Evolutionary conservation across 2,329 filamentous ascomycete genomes (phyloP).

Genomic region (Ascochyta viciae-villosae): DNA sequence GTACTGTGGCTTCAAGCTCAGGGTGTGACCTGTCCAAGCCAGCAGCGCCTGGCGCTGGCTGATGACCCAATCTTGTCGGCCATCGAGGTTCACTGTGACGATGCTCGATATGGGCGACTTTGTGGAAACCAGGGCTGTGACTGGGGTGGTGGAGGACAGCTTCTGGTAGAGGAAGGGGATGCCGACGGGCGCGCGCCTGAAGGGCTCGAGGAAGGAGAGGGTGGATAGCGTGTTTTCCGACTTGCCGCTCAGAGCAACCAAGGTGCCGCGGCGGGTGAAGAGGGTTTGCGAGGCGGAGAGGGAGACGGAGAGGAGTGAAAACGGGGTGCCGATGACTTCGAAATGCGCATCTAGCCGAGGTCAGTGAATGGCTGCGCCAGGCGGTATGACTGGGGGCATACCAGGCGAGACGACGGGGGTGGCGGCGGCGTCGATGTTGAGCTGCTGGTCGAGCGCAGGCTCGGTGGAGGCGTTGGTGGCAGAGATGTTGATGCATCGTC

Average conservation of each 20-base stretch:
- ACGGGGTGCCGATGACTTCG: conserved; percentile 88
- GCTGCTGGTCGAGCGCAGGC: conserved; percentile 46
- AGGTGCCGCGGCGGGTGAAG: conserved; percentile 88
- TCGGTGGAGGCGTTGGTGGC: conserved; percentile 53
- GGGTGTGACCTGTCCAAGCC: conserved; percentile 94
- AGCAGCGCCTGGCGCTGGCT: conserved; percentile 85
- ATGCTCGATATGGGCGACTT: conserved; percentile 88
- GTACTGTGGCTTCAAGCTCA: conserved; percentile 76
- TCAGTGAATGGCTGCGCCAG: not conserved
- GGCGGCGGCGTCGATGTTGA: conserved; percentile 29
- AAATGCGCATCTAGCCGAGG: conserved; percentile 80
- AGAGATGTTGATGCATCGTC: conserved; percentile 55
- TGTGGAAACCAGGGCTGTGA: conserved; percentile 87
- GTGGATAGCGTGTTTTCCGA: conserved; percentile 91
- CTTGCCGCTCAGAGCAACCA: conserved; percentile 89
- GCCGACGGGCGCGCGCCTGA: conserved; percentile 79
- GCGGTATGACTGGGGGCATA: conserved; percentile 13
- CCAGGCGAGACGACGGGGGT: conserved; percentile 38
- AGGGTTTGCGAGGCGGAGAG: conserved; percentile 92
- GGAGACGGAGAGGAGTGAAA: conserved; percentile 91
- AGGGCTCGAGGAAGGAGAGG: conserved; percentile 83
- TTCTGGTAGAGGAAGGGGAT: conserved; percentile 95
- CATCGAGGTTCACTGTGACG: conserved; percentile 86
- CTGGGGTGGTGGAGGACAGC: conserved; percentile 82
- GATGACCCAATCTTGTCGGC: conserved; percentile 94